These are phyloP conservation scores for Alopecurus myosuroides DNA, from an alignment of 176 grass and related monocot species.

Conservation along the genomic window DNA sequence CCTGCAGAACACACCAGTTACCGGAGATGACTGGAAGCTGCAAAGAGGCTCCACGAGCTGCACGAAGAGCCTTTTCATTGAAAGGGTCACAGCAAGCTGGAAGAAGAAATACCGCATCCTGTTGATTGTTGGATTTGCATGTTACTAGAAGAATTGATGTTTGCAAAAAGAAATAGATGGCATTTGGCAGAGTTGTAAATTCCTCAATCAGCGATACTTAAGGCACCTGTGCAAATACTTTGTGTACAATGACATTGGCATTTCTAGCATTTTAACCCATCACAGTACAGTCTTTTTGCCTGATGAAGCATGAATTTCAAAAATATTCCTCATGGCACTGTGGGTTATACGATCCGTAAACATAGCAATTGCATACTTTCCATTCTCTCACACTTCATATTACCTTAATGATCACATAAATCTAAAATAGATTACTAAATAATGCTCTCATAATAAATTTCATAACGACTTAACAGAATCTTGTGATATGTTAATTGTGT, in stretches of 20 bases:
- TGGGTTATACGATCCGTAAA: not conserved
- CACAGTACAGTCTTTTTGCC: not conserved
- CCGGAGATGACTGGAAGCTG: constrained; percentile 75
- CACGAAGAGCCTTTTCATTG: constrained; percentile 89
- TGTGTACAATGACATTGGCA: not conserved
- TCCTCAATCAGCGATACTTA: not conserved
- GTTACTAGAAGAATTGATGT: constrained; percentile 7
- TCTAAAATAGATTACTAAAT: not conserved
- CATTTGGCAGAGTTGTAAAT: not conserved
- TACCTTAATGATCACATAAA: not conserved
- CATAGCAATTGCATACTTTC: not conserved
- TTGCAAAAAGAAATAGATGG: not conserved
- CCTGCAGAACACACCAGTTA: constrained; percentile 49
- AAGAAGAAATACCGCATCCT: constrained; percentile 92
- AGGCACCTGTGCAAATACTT: not conserved
- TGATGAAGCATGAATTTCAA: not conserved
- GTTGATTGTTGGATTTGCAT: constrained; percentile 18
- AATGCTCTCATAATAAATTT: not conserved
- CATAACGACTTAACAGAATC: not conserved
- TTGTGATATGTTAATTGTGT: not conserved
- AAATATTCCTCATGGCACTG: not conserved
- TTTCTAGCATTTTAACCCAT: not conserved
- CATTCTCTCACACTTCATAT: not conserved
- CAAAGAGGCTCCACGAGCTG: constrained; percentile 83
- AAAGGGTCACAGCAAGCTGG: constrained; percentile 90